Conservation (phyloP, 192 early-diverging fungal species). For the Coemansia sp. region DNA sequence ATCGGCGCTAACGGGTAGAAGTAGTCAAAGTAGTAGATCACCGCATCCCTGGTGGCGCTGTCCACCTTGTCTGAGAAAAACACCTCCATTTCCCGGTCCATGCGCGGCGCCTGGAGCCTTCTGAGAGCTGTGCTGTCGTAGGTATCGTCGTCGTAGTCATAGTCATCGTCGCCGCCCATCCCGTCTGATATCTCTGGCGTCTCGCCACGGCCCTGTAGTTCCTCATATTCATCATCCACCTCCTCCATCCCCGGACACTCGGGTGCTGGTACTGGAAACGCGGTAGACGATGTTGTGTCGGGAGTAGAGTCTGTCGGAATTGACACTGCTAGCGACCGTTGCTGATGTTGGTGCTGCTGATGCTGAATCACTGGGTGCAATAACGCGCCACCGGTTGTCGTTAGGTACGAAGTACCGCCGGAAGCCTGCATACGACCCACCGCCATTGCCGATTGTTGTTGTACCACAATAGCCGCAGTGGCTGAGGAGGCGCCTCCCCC, state of each 20-base stretch:
- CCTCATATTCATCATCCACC: neutral
- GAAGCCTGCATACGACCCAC: neutral
- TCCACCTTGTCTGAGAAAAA: conserved; percentile 38
- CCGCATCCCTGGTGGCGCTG: conserved; percentile 42
- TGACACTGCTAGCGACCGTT: neutral
- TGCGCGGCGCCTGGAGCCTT: conserved; percentile 31
- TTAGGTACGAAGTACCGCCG: neutral
- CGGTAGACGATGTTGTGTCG: neutral
- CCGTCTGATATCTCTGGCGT: neutral
- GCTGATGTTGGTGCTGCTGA: neutral
- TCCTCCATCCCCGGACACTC: neutral
- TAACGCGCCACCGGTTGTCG: neutral
- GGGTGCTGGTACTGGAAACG: neutral
- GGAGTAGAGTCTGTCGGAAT: neutral
- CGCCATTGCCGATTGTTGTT: neutral
- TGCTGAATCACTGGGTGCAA: neutral
- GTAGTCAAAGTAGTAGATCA: conserved; percentile 53
- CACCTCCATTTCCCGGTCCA: conserved; percentile 34
- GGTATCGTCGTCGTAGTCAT: neutral
- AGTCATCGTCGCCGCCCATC: conserved; percentile 3
- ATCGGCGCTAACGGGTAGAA: conserved; percentile 53
- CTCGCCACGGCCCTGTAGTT: neutral
- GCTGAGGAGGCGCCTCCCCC: neutral
- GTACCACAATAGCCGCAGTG: neutral
- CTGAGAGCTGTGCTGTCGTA: conserved; percentile 3